These are phyloP conservation scores for Melaleuca alternifolia DNA, from an alignment of 345 rosid species.

Conservation along the genomic window DNA sequence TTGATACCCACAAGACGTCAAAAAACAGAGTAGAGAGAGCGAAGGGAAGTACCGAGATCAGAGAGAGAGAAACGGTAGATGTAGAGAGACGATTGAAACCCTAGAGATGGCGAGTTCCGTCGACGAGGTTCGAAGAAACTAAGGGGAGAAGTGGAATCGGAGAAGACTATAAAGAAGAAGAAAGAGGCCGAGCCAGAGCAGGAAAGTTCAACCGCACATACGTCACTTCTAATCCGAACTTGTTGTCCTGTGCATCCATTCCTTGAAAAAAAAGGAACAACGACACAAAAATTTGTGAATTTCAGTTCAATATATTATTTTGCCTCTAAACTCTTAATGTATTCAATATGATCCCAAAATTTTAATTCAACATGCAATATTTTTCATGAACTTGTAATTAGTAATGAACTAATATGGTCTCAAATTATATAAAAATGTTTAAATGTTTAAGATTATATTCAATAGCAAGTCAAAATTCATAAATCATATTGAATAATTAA, in stretches of 20 bases:
- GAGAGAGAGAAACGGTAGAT: background rate
- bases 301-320: too few species aligned
- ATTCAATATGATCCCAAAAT: accelerated
- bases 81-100: background rate
- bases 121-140: background rate
- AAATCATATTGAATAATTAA: too few species aligned
- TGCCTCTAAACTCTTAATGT: accelerated
- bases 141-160: background rate
- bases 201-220: background rate
- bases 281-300: too few species aligned
- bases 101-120: background rate
- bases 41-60: background rate
- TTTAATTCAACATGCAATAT: background rate
- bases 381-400: background rate
- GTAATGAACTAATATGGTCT: too few species aligned
- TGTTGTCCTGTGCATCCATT: background rate
- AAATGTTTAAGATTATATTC: too few species aligned
- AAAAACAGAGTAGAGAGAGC: background rate
- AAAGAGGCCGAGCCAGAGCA: background rate
- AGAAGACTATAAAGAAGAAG: background rate
- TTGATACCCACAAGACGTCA: background rate
- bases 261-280: background rate
- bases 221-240: background rate
- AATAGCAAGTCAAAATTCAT: too few species aligned
- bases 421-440: too few species aligned